Evolutionary conservation across 805 yeast species (phyloP), one percentile per base, ranked within the genome.

Genomic region (Nakazawaea anatomiae): DNA sequence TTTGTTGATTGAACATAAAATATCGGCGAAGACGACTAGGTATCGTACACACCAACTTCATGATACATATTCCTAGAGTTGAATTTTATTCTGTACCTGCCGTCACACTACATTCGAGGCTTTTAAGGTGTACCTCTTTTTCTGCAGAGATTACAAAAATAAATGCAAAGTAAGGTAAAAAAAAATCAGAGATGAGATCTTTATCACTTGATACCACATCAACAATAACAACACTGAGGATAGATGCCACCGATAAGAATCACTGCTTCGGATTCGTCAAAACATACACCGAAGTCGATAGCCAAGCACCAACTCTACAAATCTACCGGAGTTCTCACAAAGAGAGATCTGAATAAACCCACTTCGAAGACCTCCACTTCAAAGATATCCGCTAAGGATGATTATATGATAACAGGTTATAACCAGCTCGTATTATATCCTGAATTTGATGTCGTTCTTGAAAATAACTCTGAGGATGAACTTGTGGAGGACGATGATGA

Each of bases 231-330:
- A 18, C 25, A 41, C 10, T 12, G 8, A 32, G 34, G 9, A n/a
- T 11, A 50, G 36, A 50, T 46, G 52, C 39, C 49, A 11, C 46
- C 41, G 34, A 45, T 51, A 25, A n/a, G 50, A 12, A 39, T 51
- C n/a, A 51, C 53, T 5, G 53, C 50, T 6, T 51, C 53, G 5
- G 39, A 31, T 9, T 42, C 50, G 14, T 51, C 53, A 6, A 29
- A 27, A n/a, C 44, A 42, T 27, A 51, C 53, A 4, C 53, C 53
- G 3, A 51, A 51, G 28, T 46, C 53, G 1, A 42, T 51, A 36
- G 47, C 39, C 5, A 42, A 39, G 14, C 47, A 46, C 28, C 53
- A 51, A 32, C 45, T 27, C 3, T 36, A 27, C 45, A 51, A 46
- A 39, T 43, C 49, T 3, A 51, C 50, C 9, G 50, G 53, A 25